phyloP scores from a whole-genome alignment of 257 asterid species.

The Ilex asprella region DNA sequence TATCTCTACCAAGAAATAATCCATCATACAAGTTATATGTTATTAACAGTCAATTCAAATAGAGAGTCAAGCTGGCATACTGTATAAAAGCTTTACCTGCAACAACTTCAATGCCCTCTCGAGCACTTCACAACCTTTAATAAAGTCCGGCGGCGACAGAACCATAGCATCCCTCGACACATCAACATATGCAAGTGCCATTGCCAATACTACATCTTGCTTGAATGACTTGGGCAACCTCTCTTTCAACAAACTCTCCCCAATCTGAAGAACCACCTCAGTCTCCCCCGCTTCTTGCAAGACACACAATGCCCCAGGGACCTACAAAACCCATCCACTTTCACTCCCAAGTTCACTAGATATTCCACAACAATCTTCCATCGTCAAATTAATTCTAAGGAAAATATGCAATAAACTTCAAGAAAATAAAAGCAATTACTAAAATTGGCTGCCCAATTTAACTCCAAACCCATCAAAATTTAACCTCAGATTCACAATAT shows the following conservation, averaged over 20 bases:
- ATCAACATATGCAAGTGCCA: constrained; percentile 94
- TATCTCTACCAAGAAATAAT: not conserved
- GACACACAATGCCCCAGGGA: constrained; percentile 86
- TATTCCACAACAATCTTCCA: not conserved
- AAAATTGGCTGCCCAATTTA: too few relatives aligned
- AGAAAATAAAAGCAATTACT: too few relatives aligned
- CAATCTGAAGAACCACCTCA: constrained; percentile 80
- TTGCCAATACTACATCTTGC: constrained; percentile 85
- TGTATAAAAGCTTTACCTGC: constrained; percentile 48
- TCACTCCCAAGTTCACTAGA: not conserved
- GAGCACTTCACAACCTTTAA: constrained; percentile 81
- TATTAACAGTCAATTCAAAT: constrained; percentile 2
- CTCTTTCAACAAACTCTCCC: constrained; percentile 77
- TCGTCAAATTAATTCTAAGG: not conserved
- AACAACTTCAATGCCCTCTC: constrained; percentile 85
- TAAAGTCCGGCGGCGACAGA: constrained; percentile 73
- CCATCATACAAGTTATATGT: not conserved
- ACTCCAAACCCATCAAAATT: not conserved
- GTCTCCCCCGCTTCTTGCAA: constrained; percentile 95
- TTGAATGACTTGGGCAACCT: constrained; percentile 85
- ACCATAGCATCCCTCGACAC: constrained; percentile 92
- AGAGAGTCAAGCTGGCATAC: constrained; percentile 1
- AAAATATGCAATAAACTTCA: not conserved
- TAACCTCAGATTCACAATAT: not conserved
- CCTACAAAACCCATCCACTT: constrained; percentile 29